Conservation (phyloP, 75 land plant species). For the Isoetes taiwanensis region DNA sequence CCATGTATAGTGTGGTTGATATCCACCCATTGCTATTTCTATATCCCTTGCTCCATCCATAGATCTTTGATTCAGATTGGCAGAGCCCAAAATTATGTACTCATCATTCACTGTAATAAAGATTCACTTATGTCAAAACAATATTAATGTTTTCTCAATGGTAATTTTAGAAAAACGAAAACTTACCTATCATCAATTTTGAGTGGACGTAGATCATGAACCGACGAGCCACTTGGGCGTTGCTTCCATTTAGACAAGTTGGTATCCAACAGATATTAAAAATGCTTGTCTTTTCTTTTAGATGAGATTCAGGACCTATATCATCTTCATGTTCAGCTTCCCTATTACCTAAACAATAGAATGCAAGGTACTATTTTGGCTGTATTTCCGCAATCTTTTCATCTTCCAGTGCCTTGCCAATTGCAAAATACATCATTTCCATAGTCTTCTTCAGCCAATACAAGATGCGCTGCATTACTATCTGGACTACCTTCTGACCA, state of each 20-base stretch:
- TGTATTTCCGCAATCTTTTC: conserved; percentile 4
- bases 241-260: conserved; percentile 21
- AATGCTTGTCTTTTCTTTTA: too few relatives aligned
- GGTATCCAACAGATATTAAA: too few relatives aligned
- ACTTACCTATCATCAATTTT: too few relatives aligned
- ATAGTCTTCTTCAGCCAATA: conserved; percentile 25
- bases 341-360: conserved; percentile 49
- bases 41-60: conserved; percentile 46
- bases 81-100: conserved; percentile 40
- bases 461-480: conserved; percentile 20
- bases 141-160: conserved; percentile 29
- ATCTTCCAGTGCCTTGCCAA: conserved; percentile 28
- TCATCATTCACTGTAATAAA: conserved; percentile 39
- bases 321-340: conserved; percentile 28
- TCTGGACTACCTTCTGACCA: too few relatives aligned
- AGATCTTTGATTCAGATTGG: conserved; percentile 49
- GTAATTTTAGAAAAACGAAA: conserved; percentile 40
- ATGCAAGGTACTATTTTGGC: conserved; percentile 35
- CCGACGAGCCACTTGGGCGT: conserved; percentile 25
- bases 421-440: conserved; percentile 36
- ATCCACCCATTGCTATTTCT: conserved; percentile 48
- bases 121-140: too few relatives aligned
- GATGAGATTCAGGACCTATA: conserved; percentile 16
- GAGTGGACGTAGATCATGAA: conserved; percentile 48
- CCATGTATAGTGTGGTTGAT: conserved; percentile 32